Percentiles rank a stretch among this genome's conserved stretches.
These are phyloP conservation scores for Melampsora larici-populina DNA, from an alignment of 1,284 basidiomycete genomes.

Conservation along the genomic window DNA sequence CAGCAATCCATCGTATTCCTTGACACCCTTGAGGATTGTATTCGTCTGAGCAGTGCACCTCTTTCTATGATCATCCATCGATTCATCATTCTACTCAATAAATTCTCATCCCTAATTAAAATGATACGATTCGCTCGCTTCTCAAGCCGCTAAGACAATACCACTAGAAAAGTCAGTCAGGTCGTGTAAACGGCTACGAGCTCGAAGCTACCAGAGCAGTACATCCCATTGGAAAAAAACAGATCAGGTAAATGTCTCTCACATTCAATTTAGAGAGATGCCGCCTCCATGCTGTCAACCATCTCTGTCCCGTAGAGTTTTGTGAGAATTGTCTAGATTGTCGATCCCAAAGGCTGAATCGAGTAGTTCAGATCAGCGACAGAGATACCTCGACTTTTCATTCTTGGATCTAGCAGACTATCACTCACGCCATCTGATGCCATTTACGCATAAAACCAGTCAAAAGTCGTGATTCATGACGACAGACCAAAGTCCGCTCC, in stretches of 20 bases:
- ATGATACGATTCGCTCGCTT: conserved; percentile 21
- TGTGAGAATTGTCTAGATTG: conserved; percentile 8
- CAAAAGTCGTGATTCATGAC: background rate
- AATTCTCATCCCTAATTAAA: conserved; percentile 25
- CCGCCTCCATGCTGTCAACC: conserved; percentile 2
- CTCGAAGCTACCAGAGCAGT: too few species aligned
- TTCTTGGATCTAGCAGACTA: background rate
- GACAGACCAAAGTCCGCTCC: background rate
- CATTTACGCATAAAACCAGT: conserved; percentile 2
- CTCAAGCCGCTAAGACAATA: conserved; percentile 15
- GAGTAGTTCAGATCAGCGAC: background rate
- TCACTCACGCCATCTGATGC: conserved; percentile 26
- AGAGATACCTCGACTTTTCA: background rate
- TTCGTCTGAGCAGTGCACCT: conserved; percentile 4
- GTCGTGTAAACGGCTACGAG: background rate
- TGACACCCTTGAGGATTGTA: conserved; percentile 12
- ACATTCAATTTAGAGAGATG: background rate
- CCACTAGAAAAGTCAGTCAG: background rate
- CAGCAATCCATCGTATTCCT: background rate
- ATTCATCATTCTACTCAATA: conserved; percentile 23
- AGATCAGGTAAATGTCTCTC: too few species aligned
- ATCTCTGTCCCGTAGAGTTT: conserved; percentile 1
- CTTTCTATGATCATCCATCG: conserved; percentile 29
- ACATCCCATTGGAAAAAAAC: too few species aligned
- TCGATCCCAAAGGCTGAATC: conserved; percentile 12